Base-by-base conservation (phyloP, 2,329 filamentous ascomycete species). In the Fusarium camptoceras region DNA sequence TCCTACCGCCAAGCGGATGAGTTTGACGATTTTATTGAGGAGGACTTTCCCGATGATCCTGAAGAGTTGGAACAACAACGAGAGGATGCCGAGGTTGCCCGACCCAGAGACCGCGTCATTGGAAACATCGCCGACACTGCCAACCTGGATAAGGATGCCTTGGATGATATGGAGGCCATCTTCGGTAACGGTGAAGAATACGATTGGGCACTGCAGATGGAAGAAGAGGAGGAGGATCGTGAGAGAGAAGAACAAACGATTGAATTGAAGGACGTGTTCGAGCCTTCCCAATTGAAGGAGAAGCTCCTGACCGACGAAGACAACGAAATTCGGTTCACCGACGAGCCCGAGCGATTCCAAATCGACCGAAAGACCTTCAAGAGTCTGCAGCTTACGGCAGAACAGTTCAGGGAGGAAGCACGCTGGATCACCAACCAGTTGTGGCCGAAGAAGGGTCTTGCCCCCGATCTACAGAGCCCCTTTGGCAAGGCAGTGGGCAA, bases 151-250 rank as follows among this genome's bases (percentile, higher is more conserved):
- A 94, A 97, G 79, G 93, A 94, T 75, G 93, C 94, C 6, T 86
- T 98, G 37, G 95, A 98, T 78, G 96, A 98, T 77, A 97, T 98
- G 92, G 92, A 96, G 73, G 92, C 91, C 59, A 97, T 97, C 39
- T 99, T 99, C 74, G 96, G 96, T 66, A 94, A 97, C 77, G 95
- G 96, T 59, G 94, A 93, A 70, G 96, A 99, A 77, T 99, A 98
- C 77, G 91, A 94, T 73, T 99, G 97, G 90, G 96, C 95, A 11
- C 83, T 99, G 49, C 92, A 95, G 55, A 86, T 95, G 76, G 94
- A 98, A 79, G 92, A 96, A 47, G 91, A 94, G 51, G 92, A 94
- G 71, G 93, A 97, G 71, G 90, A 93, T 49, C 89, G 92, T 60
- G 86, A 92, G 71, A 88, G 90, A 64, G 92, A 93, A 66, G 93